A percentile compares a stretch with the other conserved stretches of the same genome.
These are phyloP conservation scores for Miscanthus lutarioriparius DNA, from an alignment of 176 grass and related monocot genomes.

Conservation along the genomic window DNA sequence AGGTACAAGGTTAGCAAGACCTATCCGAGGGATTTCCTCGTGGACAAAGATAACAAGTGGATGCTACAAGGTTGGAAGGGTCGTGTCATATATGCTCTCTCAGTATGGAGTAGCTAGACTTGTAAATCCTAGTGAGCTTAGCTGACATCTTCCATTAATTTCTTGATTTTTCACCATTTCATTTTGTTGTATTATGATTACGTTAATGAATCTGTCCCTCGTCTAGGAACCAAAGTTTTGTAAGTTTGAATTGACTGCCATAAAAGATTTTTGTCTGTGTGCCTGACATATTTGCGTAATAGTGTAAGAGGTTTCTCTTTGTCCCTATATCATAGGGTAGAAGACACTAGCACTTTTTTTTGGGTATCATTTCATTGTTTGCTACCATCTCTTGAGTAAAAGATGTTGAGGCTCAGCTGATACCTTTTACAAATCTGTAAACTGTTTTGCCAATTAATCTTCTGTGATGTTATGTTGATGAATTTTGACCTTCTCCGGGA, in stretches of 20 bases:
- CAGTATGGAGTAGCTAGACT: conserved; percentile 40
- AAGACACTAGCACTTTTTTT: no score
- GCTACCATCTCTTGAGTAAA: background rate
- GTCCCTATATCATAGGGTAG: no score
- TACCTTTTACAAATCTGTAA: background rate
- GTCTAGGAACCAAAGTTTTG: background rate
- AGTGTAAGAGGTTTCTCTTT: background rate
- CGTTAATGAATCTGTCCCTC: background rate
- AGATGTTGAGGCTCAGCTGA: background rate
- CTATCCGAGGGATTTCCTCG: conserved; percentile 51
- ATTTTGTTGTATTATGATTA: conserved; percentile 29
- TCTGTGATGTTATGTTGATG: conserved; percentile 2
- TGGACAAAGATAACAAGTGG: conserved; percentile 53
- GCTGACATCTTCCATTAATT: background rate
- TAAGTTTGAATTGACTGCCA: background rate
- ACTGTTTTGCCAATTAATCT: background rate
- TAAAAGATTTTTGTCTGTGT: background rate
- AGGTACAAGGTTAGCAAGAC: conserved; percentile 45
- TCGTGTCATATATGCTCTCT: conserved; percentile 37
- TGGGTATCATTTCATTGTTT: no score
- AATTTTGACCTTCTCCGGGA: background rate
- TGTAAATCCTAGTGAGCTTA: background rate
- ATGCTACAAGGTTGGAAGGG: conserved; percentile 59
- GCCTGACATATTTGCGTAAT: background rate
- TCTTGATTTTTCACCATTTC: background rate